A percentile compares a stretch with the other conserved stretches of the same genome.
phyloP scores from a whole-genome alignment of 2,329 filamentous ascomycete species.

The Aspergillus sp. region DNA sequence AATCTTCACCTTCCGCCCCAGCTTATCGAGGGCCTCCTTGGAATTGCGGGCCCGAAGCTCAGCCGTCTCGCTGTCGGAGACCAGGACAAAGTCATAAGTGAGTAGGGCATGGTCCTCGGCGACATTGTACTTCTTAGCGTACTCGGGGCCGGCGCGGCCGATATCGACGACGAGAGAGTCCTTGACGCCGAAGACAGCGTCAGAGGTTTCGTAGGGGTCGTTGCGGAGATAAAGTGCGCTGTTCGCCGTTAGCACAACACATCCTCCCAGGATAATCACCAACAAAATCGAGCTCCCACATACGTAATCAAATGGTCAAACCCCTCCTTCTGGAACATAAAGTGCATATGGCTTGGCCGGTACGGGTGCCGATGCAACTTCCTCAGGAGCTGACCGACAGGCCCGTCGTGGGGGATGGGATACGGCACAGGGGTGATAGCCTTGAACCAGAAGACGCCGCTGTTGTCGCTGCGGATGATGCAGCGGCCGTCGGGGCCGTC shows the following conservation, averaged over 20 bases:
- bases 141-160: slow-evolving; percentile 50
- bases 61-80: slow-evolving; percentile 66
- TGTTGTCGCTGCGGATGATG: slow-evolving; percentile 64
- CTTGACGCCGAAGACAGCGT: slow-evolving; percentile 86
- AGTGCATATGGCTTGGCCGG: slow-evolving; percentile 77
- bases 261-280: not conserved
- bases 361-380: slow-evolving; percentile 70
- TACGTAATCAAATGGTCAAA: slow-evolving; percentile 82
- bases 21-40: slow-evolving; percentile 61
- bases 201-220: slow-evolving; percentile 77
- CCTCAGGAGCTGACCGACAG: slow-evolving; percentile 70
- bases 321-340: slow-evolving; percentile 80
- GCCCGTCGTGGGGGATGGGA: slow-evolving; percentile 79
- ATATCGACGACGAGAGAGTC: slow-evolving; percentile 71
- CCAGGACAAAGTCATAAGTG: slow-evolving; percentile 74
- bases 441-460: slow-evolving; percentile 80
- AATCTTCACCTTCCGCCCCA: slow-evolving; percentile 69
- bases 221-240: slow-evolving; percentile 74
- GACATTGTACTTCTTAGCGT: slow-evolving; percentile 62
- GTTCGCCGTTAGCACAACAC: not conserved
- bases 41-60: slow-evolving; percentile 65
- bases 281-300: slow-evolving; percentile 32
- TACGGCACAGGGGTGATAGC: slow-evolving; percentile 83
- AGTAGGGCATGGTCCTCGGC: slow-evolving; percentile 62
- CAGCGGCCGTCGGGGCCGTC: slow-evolving; percentile 68